Evolutionary conservation across 441 rosid species (phyloP).

Genomic region (Corymbia calophylla): DNA sequence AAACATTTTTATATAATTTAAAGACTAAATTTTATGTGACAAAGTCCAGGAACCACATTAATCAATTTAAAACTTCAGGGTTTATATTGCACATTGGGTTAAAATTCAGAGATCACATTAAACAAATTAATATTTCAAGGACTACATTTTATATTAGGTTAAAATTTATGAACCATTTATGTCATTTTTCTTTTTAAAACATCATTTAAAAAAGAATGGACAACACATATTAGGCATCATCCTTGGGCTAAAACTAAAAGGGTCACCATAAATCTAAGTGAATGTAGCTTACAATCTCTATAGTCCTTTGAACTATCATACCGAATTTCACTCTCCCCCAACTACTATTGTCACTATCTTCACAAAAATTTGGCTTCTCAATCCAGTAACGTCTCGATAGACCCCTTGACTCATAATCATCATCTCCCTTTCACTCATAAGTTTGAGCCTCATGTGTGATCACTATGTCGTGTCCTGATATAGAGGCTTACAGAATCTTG

Average conservation of each 20-base stretch:
- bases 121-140: too few species aligned
- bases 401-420: neutral
- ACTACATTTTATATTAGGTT: too few species aligned
- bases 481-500: neutral
- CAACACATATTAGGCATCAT: neutral
- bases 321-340: neutral
- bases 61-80: too few species aligned
- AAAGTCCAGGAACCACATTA: neutral
- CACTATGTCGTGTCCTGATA: neutral
- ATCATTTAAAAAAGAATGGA: neutral
- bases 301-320: neutral
- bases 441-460: neutral
- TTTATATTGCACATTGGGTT: too few species aligned
- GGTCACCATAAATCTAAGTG: neutral
- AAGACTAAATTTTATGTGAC: neutral
- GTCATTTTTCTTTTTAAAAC: neutral
- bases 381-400: neutral
- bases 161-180: too few species aligned
- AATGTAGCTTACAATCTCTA: neutral
- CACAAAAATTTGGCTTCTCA: neutral
- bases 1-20: too few species aligned
- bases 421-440: neutral
- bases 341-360: neutral
- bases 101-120: too few species aligned
- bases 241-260: neutral